Percentiles rank a stretch among this genome's conserved stretches.
Evolutionary conservation across 164 flowering plant genomes (phyloP).

Genomic region (Magnolia officinalis): DNA sequence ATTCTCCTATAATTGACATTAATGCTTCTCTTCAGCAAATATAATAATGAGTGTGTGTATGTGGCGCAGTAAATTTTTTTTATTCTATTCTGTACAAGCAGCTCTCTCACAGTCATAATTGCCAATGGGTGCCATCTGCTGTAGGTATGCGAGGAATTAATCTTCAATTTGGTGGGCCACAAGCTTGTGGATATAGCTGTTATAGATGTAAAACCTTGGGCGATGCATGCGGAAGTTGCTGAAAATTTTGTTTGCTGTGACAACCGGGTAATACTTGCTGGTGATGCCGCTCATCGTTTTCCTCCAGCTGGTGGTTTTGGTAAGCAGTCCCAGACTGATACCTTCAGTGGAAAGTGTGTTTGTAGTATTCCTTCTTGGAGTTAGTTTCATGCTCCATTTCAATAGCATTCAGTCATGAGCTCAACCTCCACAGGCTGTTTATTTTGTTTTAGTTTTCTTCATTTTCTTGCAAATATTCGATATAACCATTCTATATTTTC

Average conservation of each 20-base stretch:
- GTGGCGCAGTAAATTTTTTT: no score
- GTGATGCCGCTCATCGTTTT: slow-evolving; percentile 98
- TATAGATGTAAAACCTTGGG: slow-evolving; percentile 89
- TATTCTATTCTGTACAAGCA: neutral
- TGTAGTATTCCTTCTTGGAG: neutral
- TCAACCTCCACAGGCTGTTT: neutral
- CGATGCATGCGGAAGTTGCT: slow-evolving; percentile 99
- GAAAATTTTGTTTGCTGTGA: slow-evolving; percentile 55
- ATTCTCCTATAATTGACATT: no score
- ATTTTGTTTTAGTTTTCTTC: neutral
- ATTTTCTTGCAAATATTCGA: neutral
- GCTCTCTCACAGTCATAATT: neutral
- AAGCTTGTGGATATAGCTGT: slow-evolving; percentile 69
- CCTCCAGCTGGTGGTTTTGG: slow-evolving; percentile 99
- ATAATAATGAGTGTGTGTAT: no score
- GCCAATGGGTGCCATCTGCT: slow-evolving; percentile 17
- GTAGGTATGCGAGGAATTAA: slow-evolving; percentile 77
- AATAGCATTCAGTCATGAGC: neutral
- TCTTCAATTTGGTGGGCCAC: slow-evolving; percentile 70
- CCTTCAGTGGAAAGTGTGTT: neutral
- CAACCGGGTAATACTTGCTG: slow-evolving; percentile 74
- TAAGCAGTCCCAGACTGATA: slow-evolving; percentile 27
- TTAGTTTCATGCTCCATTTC: neutral
- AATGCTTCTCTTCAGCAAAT: no score
- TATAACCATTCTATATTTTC: neutral